Evolutionary conservation across 495 filamentous ascomycete genomes (phyloP).

Genomic region (Aspergillus ellipticus): DNA sequence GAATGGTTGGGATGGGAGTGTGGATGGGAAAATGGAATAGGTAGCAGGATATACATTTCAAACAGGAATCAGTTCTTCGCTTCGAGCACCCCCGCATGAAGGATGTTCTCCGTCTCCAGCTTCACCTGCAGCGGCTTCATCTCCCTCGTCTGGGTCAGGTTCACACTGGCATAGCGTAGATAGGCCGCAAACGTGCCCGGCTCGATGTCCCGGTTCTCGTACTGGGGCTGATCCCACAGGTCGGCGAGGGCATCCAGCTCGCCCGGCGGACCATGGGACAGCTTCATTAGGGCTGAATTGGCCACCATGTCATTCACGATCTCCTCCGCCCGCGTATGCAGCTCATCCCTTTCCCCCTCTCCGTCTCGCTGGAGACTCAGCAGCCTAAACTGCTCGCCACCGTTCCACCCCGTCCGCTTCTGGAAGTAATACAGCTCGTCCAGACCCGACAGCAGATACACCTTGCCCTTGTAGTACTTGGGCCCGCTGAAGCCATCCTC

Average conservation of each 20-base stretch:
- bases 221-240: constrained; percentile 1
- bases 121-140: background rate
- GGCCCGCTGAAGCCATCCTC: background rate
- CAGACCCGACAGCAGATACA: background rate
- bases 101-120: background rate
- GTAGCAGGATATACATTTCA: background rate
- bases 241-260: background rate
- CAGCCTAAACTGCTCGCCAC: background rate
- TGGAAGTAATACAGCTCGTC: background rate
- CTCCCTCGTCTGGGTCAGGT: background rate
- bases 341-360: background rate
- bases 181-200: constrained; percentile 1
- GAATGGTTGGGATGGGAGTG: no score
- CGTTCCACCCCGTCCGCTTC: background rate
- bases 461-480: background rate
- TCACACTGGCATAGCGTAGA: background rate
- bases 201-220: constrained; percentile 1
- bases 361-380: background rate
- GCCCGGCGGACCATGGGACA: background rate
- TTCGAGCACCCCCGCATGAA: background rate
- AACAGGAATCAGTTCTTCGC: background rate
- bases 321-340: background rate
- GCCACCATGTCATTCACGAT: background rate
- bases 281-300: background rate
- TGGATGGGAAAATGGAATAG: background rate